Conservation (phyloP, 2,329 filamentous ascomycete species). For the Chalara sp. region DNA sequence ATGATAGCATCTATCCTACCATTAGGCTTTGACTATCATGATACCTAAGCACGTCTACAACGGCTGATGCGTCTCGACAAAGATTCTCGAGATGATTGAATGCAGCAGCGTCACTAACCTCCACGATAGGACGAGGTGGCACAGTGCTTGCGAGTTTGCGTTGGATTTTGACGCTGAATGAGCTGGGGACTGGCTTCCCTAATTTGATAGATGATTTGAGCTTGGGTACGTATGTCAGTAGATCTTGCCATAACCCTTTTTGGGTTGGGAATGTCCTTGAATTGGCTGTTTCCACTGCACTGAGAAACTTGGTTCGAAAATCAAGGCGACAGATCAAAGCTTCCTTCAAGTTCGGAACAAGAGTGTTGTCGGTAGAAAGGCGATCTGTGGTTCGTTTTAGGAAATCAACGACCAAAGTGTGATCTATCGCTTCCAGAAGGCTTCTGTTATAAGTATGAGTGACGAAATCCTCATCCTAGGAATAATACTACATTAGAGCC, state of each 20-base stretch:
- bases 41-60: slow-evolving; percentile 61
- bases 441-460: slow-evolving; percentile 82
- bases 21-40: slow-evolving; percentile 61
- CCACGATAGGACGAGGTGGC: slow-evolving; percentile 83
- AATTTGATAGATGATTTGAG: slow-evolving; percentile 56
- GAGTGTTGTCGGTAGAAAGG: slow-evolving; percentile 13
- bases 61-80: slow-evolving; percentile 64
- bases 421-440: slow-evolving; percentile 59
- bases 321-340: slow-evolving; percentile 61
- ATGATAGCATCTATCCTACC: slow-evolving; percentile 37
- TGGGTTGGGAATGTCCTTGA: slow-evolving; percentile 38
- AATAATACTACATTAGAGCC: too few species aligned
- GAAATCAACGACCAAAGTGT: slow-evolving; percentile 29
- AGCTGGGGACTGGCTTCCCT: slow-evolving; percentile 60
- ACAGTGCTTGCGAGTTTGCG: slow-evolving; percentile 89
- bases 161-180: slow-evolving; percentile 87
- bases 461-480: slow-evolving; percentile 89
- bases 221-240: slow-evolving; percentile 38
- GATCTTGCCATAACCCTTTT: slow-evolving; percentile 34
- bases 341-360: slow-evolving; percentile 30
- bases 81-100: slow-evolving; percentile 62
- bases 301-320: slow-evolving; percentile 59
- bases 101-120: slow-evolving; percentile 66
- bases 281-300: slow-evolving; percentile 39
- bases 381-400: slow-evolving; percentile 26